phyloP scores from a whole-genome alignment of 768 basidiomycete genomes.

The Hygrocybe punicea region DNA sequence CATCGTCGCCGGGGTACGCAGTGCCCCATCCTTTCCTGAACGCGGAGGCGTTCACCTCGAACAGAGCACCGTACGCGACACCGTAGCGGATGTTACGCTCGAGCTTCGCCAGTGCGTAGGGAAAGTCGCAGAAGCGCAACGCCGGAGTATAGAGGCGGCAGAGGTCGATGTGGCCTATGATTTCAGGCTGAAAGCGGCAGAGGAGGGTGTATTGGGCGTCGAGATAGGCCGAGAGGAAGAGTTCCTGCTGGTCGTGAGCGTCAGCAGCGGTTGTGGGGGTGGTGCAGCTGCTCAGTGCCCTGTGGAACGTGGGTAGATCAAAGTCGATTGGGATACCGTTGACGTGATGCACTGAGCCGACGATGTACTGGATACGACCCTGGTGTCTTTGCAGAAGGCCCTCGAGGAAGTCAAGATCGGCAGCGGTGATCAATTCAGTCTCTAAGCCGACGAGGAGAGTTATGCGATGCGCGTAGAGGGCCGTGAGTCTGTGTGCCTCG shows the following conservation, averaged over 20 bases:
- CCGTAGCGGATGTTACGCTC: conserved; percentile 73
- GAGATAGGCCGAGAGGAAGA: conserved; percentile 69
- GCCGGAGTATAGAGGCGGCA: conserved; percentile 80
- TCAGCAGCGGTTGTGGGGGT: conserved; percentile 25
- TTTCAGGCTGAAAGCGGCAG: conserved; percentile 69
- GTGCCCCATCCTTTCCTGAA: conserved; percentile 87
- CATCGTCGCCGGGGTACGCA: conserved; percentile 78
- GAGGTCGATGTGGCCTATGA: conserved; percentile 92
- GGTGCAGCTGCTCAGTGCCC: conserved; percentile 44
- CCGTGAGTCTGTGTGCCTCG: conserved; percentile 77
- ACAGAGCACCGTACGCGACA: conserved; percentile 80
- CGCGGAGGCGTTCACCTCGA: conserved; percentile 91
- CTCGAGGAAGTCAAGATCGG: conserved; percentile 60
- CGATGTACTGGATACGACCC: conserved; percentile 74
- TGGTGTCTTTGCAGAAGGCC: conserved; percentile 50
- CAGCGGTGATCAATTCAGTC: conserved; percentile 78
- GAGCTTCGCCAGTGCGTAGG: conserved; percentile 59
- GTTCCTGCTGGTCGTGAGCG: conserved; percentile 36
- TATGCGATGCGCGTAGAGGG: conserved; percentile 59
- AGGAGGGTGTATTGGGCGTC: conserved; percentile 80
- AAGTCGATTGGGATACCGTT: conserved; percentile 89
- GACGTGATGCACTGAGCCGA: conserved; percentile 93
- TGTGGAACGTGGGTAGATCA: conserved; percentile 66
- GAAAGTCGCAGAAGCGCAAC: conserved; percentile 53
- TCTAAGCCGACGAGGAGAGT: conserved; percentile 84